Conservation (phyloP, 495 filamentous ascomycete genomes). For the Glutinoglossum americanum region DNA sequence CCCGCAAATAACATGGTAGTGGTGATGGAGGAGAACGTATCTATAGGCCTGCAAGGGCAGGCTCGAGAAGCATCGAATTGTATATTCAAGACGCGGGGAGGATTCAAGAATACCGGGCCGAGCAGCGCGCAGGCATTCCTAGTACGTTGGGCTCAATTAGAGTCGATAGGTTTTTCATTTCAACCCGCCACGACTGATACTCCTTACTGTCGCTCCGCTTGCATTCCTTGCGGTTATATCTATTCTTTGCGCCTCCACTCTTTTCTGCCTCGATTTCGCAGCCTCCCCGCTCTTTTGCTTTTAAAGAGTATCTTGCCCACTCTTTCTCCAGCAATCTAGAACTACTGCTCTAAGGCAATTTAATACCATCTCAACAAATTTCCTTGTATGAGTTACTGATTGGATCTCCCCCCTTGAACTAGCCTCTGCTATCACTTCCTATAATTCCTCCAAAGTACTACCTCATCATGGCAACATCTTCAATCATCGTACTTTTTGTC, state of each 20-base stretch:
- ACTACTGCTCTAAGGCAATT: neutral
- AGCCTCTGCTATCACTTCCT: neutral
- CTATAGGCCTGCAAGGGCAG: neutral
- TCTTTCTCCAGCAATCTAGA: neutral
- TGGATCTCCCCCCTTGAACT: neutral
- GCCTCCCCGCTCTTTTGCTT: neutral
- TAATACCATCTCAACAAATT: neutral
- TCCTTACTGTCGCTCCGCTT: neutral
- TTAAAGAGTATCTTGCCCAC: neutral
- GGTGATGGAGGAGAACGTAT: neutral
- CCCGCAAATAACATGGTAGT: neutral
- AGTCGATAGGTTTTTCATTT: neutral
- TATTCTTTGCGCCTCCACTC: neutral
- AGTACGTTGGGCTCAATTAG: neutral
- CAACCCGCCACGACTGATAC: neutral
- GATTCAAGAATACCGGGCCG: neutral
- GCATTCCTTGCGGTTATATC: neutral
- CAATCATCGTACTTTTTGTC: neutral
- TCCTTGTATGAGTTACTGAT: neutral
- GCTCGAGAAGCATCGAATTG: neutral
- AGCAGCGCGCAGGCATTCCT: neutral
- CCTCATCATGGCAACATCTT: conserved; percentile 3
- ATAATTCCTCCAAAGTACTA: neutral
- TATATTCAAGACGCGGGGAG: neutral
- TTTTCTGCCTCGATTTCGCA: neutral